Percentiles rank a stretch among this genome's conserved stretches.
These are phyloP conservation scores for Cystobasidium sp. DNA, from an alignment of 1,284 basidiomycete genomes.

Conservation along the genomic window DNA sequence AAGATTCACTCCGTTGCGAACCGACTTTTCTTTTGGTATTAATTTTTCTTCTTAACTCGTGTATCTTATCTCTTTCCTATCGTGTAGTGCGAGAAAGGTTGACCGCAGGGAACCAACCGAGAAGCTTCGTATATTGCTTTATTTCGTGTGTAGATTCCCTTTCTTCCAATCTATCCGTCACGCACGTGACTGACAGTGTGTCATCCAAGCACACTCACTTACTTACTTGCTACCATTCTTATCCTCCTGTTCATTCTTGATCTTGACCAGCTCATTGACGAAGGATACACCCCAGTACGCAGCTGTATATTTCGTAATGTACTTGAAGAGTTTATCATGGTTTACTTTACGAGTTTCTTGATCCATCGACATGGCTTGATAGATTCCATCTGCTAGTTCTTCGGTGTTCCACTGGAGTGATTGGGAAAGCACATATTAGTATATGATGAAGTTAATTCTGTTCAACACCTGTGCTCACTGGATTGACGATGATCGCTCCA, in stretches of 20 bases:
- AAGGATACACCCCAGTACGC: conserved; percentile 70
- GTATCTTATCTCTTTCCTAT: no score
- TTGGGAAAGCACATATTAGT: not conserved
- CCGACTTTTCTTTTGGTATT: no score
- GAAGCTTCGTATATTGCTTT: no score
- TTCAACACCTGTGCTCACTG: conserved; percentile 62
- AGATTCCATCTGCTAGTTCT: conserved; percentile 92
- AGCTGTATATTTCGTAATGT: conserved; percentile 85
- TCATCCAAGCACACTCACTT: no score
- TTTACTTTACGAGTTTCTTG: conserved; percentile 80
- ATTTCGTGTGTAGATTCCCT: no score
- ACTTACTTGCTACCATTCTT: not conserved
- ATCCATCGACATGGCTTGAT: conserved; percentile 89
- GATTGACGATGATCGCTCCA: conserved; percentile 91
- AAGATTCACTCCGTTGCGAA: no score
- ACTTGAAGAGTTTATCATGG: conserved; percentile 92
- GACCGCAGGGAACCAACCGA: no score
- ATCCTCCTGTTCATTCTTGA: conserved; percentile 45
- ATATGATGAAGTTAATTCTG: not conserved
- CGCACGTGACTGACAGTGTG: no score
- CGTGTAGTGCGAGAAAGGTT: no score
- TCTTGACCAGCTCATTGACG: conserved; percentile 73
- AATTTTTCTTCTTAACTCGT: no score
- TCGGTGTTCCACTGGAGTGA: conserved; percentile 62
- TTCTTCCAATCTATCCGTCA: no score